Percentiles rank a stretch among this genome's conserved stretches.
Conservation (phyloP, 1,284 basidiomycete species). For the Rhodotorula mucilaginosa region DNA sequence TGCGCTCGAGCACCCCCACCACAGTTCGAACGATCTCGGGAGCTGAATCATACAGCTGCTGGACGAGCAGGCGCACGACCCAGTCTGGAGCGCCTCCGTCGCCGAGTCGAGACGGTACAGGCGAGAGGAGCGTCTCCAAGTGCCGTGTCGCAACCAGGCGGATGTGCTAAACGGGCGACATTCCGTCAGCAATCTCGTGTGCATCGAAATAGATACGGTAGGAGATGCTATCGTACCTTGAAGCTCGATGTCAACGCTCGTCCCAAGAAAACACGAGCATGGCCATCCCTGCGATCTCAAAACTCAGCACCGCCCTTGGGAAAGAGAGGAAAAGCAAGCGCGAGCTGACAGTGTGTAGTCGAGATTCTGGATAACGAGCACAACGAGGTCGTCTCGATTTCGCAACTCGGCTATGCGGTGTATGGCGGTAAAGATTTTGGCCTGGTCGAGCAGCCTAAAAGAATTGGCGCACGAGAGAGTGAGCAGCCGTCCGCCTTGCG, state of each 20-base stretch:
- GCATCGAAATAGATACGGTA: conserved; percentile 15
- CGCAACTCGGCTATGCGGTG: conserved; percentile 89
- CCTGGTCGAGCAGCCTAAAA: conserved; percentile 77
- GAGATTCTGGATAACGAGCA: conserved; percentile 83
- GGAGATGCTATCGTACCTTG: conserved; percentile 55
- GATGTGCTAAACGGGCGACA: conserved; percentile 61
- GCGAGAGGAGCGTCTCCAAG: conserved; percentile 57
- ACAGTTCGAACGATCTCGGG: conserved; percentile 86
- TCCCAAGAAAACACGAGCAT: conserved; percentile 83
- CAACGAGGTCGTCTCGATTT: conserved; percentile 86
- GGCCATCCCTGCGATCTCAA: conserved; percentile 69
- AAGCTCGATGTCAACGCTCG: conserved; percentile 91
- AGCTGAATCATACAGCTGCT: conserved; percentile 90
- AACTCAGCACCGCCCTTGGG: not conserved
- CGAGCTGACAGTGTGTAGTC: conserved; percentile 76
- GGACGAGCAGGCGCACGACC: conserved; percentile 83
- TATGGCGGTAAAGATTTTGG: conserved; percentile 89
- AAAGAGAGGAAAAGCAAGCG: not conserved
- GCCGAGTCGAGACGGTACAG: not conserved
- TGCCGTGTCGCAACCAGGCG: conserved; percentile 84
- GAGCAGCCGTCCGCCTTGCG: not conserved
- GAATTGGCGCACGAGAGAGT: too few species aligned
- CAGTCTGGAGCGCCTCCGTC: conserved; percentile 65
- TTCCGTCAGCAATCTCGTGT: not conserved
- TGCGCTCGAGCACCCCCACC: conserved; percentile 82